Base-by-base conservation (phyloP, 768 basidiomycete genomes). In the Rhodotorula taiwanensis region DNA sequence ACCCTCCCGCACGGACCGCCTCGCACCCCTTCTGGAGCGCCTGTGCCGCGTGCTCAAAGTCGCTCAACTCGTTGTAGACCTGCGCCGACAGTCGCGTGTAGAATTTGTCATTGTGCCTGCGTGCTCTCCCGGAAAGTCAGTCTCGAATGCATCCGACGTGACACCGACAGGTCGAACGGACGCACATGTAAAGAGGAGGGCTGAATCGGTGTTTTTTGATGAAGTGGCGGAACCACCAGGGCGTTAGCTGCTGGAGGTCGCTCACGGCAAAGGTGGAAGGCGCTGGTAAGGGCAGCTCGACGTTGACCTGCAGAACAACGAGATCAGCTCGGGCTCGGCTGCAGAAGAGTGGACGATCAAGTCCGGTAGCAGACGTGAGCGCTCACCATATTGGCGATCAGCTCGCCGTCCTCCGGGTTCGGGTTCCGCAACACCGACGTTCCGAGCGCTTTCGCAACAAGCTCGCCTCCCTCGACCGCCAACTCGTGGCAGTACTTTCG, bases 371-470 rank as follows among this genome's bases (percentile, higher is more conserved):
- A n/a, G n/a, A 18, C 21, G 30, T 20, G 18, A 20, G 25, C 10
- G 36, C 76, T 43, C 33, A 87, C 87, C 87, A 91, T 89, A 66
- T 80, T 83, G 18, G 83, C 76, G 0, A 86, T 87, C 20, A 87
- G 74, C 60, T 84, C 82, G 18, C 73, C 72, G 21, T 77, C 77
- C 4, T 69, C 61, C 5, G 79, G 79, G 2, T 77, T 76, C 54
- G n/a, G 13, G 49, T 82, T 80, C 60, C 88, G 85, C 78, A 90
- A 77, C 7, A 85, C 78, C 4, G 71, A 66, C 0, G 87, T 89
- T 2, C 81, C 83, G 45, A 89, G 78, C 13, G 83, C 74, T 61
- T 82, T 77, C 2, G 84, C 83, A 13, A 89, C 77, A 15, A 73
- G 72, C 62, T 78, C 79, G 0, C 86, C 88, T 13, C 88, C 89